Conservation (phyloP, 305 asterid species). For the Caryopteris hybrid region DNA sequence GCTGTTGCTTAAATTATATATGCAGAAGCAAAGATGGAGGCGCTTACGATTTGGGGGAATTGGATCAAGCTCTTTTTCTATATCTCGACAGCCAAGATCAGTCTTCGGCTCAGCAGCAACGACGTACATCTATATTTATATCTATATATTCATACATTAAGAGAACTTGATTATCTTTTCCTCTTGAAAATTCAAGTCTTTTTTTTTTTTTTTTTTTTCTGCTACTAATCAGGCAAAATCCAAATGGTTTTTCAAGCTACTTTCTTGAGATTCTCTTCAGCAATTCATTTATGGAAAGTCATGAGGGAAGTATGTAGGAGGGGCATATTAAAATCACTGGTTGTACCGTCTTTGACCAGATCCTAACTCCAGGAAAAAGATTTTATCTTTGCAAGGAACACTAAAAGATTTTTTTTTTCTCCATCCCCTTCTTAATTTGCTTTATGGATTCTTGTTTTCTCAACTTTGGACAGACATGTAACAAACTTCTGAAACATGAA, state of each 20-base stretch:
- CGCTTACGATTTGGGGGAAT: constrained; percentile 67
- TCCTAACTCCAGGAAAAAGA: constrained; percentile 1
- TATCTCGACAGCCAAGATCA: constrained; percentile 69
- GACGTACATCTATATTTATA: constrained; percentile 12
- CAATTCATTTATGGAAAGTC: constrained; percentile 16
- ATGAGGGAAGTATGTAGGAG: constrained; percentile 32
- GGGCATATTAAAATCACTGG: constrained; percentile 21
- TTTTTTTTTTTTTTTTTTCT: neutral
- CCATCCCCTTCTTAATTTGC: neutral
- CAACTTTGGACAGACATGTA: constrained; percentile 40
- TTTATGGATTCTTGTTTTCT: constrained; percentile 26
- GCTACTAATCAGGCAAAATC: neutral
- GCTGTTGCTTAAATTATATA: neutral
- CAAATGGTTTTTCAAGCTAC: neutral
- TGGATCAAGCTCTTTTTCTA: constrained; percentile 76
- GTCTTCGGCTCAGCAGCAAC: constrained; percentile 34
- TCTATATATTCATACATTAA: neutral
- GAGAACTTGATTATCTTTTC: neutral
- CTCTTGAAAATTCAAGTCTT: neutral
- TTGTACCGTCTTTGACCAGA: constrained; percentile 67
- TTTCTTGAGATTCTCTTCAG: constrained; percentile 22
- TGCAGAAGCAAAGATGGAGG: constrained; percentile 59
- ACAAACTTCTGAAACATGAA: constrained; percentile 39
- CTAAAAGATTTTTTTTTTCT: neutral
- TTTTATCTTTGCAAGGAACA: neutral